phyloP scores from a whole-genome alignment of 23 red algal genomes.

The Gracilaria vermiculophylla region DNA sequence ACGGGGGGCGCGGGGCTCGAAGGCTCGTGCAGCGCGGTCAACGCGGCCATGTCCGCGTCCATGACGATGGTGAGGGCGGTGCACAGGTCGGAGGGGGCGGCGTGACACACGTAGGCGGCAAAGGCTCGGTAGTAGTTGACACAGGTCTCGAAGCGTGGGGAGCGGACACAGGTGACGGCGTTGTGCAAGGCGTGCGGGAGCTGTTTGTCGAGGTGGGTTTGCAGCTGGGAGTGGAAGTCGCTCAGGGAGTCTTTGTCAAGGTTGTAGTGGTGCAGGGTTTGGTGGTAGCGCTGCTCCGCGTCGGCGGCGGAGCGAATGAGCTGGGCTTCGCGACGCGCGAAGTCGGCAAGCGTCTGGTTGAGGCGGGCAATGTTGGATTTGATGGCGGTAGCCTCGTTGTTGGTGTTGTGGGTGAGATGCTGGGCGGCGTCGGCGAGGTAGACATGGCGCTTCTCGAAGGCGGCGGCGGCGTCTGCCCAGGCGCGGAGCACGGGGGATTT shows the following conservation, averaged over 20 bases:
- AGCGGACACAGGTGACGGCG: background rate
- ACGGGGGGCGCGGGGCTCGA: background rate
- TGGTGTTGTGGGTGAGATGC: background rate
- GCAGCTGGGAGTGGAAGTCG: conserved; percentile 12
- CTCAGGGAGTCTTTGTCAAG: background rate
- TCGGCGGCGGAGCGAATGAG: conserved; percentile 34
- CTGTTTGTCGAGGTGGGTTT: background rate
- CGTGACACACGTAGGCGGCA: background rate
- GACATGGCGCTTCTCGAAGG: background rate
- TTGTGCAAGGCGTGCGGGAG: background rate
- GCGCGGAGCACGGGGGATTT: conserved; percentile 36
- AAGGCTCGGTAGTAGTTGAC: conserved; percentile 29
- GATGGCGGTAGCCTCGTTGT: conserved; percentile 25
- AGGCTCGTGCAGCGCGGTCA: background rate
- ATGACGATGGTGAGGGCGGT: background rate
- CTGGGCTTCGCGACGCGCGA: conserved; percentile 7
- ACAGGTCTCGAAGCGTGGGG: background rate
- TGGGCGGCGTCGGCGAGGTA: conserved; percentile 55
- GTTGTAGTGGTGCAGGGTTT: background rate
- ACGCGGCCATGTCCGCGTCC: background rate
- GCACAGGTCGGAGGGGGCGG: background rate
- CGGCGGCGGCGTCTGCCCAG: conserved; percentile 17
- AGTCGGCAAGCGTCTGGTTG: background rate
- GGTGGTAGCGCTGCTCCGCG: conserved; percentile 3
- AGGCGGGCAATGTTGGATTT: conserved; percentile 24